These are phyloP conservation scores for Aspergillus mulundensis DNA, from an alignment of 495 filamentous ascomycete species.

Conservation along the genomic window DNA sequence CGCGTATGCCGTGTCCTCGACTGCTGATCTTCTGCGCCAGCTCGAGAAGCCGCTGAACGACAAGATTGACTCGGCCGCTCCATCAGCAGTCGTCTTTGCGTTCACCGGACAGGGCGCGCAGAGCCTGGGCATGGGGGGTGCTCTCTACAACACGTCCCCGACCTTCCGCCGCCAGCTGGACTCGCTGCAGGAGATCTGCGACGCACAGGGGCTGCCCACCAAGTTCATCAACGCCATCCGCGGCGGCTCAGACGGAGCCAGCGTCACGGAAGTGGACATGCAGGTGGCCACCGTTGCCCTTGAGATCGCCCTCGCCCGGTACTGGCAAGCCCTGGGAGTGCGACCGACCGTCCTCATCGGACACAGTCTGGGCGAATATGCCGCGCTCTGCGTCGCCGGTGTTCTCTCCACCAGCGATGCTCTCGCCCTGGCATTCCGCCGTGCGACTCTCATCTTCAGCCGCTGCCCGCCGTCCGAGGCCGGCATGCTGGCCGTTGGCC, in stretches of 20 bases:
- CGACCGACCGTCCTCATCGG: neutral
- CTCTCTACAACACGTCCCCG: conserved; percentile 8
- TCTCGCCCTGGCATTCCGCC: conserved; percentile 21
- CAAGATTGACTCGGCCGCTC: neutral
- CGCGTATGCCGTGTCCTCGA: neutral
- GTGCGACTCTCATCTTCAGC: conserved; percentile 23
- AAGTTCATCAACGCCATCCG: conserved; percentile 26
- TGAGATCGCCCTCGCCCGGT: conserved; percentile 22
- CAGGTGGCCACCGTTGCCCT: conserved; percentile 17
- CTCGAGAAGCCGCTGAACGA: neutral
- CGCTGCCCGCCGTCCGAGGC: conserved; percentile 1
- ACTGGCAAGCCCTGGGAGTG: conserved; percentile 24
- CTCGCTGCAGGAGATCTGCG: conserved; percentile 26
- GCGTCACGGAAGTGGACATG: conserved; percentile 17
- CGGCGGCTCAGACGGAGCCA: conserved; percentile 9
- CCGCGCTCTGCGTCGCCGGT: conserved; percentile 28
- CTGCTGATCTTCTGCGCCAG: neutral
- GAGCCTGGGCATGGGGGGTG: conserved; percentile 31
- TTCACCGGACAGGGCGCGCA: conserved; percentile 70
- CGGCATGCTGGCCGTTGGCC: conserved; percentile 16
- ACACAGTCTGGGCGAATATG: conserved; percentile 37
- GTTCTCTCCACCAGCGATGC: conserved; percentile 23
- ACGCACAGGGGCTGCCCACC: conserved; percentile 30
- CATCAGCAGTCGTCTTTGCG: conserved; percentile 48
- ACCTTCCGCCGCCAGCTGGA: conserved; percentile 25